Conservation (phyloP, 257 asterid species). For the Solanum virginianum region DNA sequence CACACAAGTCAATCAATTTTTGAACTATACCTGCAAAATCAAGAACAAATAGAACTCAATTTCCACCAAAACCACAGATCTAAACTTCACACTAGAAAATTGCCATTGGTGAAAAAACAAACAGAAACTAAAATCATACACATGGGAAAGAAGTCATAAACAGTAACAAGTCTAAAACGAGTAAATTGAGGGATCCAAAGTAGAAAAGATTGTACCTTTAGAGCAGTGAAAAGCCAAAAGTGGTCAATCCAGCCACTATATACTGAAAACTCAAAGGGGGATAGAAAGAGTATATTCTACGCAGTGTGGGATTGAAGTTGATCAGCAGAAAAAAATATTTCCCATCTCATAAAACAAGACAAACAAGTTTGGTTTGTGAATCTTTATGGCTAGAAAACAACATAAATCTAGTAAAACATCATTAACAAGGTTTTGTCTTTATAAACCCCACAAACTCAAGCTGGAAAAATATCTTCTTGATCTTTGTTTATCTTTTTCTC, state of each 20-base stretch:
- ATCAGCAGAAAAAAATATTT: not conserved
- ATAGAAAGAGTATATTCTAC: not conserved
- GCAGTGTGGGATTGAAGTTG: not conserved
- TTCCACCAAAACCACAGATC: slow-evolving; percentile 11
- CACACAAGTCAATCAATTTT: slow-evolving; percentile 5
- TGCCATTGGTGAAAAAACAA: not conserved
- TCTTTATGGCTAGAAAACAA: not conserved
- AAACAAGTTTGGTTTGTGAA: not conserved
- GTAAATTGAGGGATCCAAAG: slow-evolving; percentile 4
- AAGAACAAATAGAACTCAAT: not conserved
- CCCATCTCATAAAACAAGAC: not conserved
- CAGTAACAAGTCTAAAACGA: not conserved
- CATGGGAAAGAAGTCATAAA: not conserved
- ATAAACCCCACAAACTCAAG: not conserved
- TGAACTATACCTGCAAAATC: slow-evolving; percentile 10
- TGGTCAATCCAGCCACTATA: not conserved
- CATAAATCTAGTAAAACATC: not conserved
- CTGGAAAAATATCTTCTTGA: not conserved
- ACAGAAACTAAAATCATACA: not conserved
- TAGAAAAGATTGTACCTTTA: slow-evolving; percentile 2
- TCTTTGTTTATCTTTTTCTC: not conserved
- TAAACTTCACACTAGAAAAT: not conserved
- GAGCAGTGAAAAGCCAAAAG: not conserved
- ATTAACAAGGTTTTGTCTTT: not conserved
- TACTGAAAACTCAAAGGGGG: not conserved